phyloP scores from a whole-genome alignment of 139 green algal genomes.

The Nannochloris sp. region DNA sequence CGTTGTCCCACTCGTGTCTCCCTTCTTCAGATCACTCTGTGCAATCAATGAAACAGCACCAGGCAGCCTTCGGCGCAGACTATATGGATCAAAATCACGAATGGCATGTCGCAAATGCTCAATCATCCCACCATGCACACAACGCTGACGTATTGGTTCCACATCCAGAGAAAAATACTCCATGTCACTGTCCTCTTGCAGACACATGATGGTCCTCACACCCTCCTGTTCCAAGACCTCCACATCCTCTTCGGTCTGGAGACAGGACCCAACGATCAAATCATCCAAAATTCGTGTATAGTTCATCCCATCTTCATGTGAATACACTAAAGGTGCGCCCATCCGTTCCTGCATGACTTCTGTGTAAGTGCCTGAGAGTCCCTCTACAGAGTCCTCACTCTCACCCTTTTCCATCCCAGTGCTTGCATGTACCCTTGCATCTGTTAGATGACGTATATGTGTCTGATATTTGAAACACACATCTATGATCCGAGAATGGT shows the following conservation, averaged over 20 bases:
- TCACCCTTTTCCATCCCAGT: slow-evolving; percentile 5
- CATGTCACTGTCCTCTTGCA: slow-evolving; percentile 87
- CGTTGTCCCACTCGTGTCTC: slow-evolving; percentile 31
- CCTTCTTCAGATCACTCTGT: slow-evolving; percentile 6
- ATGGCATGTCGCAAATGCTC: slow-evolving; percentile 53
- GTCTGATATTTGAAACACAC: no score
- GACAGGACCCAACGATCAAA: slow-evolving; percentile 87
- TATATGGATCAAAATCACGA: slow-evolving; percentile 86
- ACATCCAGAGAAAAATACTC: slow-evolving; percentile 79
- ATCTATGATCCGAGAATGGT: no score
- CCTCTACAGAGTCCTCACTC: slow-evolving; percentile 8
- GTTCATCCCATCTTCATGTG: slow-evolving; percentile 89
- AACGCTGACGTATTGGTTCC: slow-evolving; percentile 47
- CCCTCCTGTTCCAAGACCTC: slow-evolving; percentile 60
- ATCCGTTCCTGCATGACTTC: slow-evolving; percentile 77
- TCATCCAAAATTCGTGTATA: slow-evolving; percentile 75
- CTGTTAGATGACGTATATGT: no score
- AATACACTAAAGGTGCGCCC: slow-evolving; percentile 63
- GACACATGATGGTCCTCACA: slow-evolving; percentile 68
- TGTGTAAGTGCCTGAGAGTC: slow-evolving; percentile 52
- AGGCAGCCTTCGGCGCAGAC: slow-evolving; percentile 46
- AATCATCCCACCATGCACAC: slow-evolving; percentile 49
- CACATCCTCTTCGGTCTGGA: slow-evolving; percentile 67
- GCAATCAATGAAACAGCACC: slow-evolving; percentile 48
- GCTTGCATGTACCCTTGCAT: background rate